These are phyloP conservation scores for Melampsora americana DNA, from an alignment of 1,284 basidiomycete genomes.

Conservation along the genomic window DNA sequence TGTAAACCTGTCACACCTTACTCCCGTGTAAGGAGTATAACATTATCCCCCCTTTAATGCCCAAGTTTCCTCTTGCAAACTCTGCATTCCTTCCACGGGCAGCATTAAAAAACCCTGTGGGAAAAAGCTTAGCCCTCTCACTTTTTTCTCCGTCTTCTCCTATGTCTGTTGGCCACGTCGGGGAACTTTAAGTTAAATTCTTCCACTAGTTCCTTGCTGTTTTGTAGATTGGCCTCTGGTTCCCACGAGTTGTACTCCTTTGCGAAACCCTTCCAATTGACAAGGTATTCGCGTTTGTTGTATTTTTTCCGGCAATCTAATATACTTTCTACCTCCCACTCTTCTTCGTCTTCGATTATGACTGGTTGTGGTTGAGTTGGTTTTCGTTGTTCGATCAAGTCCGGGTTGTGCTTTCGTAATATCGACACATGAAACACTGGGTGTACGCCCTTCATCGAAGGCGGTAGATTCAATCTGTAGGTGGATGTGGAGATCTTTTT, in stretches of 20 bases:
- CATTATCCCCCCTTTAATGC: background rate
- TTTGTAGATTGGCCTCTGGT: background rate
- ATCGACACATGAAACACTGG: constrained; percentile 3
- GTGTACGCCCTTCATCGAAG: background rate
- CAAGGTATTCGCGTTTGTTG: background rate
- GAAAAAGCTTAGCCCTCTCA: background rate
- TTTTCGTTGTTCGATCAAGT: background rate
- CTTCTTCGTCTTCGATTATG: background rate
- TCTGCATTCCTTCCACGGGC: background rate
- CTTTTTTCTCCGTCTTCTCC: background rate
- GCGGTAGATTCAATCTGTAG: background rate
- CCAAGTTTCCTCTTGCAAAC: constrained; percentile 2
- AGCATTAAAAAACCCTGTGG: constrained; percentile 1
- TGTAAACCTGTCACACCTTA: too few species aligned
- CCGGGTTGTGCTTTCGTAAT: background rate
- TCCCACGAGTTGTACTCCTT: background rate
- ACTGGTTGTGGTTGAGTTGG: background rate
- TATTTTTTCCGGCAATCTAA: background rate
- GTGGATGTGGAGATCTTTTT: too few species aligned
- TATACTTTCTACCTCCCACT: background rate
- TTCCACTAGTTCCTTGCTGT: background rate
- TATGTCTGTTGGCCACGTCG: background rate
- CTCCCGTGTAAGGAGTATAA: too few species aligned
- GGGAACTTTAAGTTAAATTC: background rate
- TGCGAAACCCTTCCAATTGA: background rate